phyloP scores from a whole-genome alignment of 805 yeast species.

The Candida stauntonica region DNA sequence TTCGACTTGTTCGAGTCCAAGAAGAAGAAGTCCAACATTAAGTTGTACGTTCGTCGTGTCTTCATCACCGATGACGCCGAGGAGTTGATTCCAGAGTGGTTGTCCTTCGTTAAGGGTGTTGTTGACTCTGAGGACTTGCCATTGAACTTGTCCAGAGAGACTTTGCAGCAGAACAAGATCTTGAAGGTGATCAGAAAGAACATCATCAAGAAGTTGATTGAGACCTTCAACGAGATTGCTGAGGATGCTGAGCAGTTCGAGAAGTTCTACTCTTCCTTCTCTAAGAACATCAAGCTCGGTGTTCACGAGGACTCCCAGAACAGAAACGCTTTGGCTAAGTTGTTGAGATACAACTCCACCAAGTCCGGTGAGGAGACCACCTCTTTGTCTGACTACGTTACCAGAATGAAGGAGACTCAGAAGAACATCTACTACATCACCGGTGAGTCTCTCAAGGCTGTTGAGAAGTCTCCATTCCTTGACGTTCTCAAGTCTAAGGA shows the following conservation, averaged over 20 bases:
- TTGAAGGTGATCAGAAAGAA: conserved; percentile 99
- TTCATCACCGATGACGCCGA: conserved; percentile 99
- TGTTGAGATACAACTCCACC: conserved; percentile 95
- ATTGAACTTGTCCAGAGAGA: conserved; percentile 98
- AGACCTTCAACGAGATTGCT: conserved; percentile 98
- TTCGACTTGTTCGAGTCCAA: conserved; percentile 96
- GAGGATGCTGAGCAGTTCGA: conserved; percentile 98
- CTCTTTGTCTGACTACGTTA: conserved; percentile 93
- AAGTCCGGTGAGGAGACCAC: conserved; percentile 92
- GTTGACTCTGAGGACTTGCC: conserved; percentile 99
- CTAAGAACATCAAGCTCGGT: conserved; percentile 98
- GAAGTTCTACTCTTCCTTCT: conserved; percentile 95
- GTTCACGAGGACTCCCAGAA: conserved; percentile 98
- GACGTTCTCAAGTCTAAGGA: conserved; percentile 98
- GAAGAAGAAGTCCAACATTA: conserved; percentile 99
- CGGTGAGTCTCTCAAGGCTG: conserved; percentile 97
- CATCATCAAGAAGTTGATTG: conserved; percentile 96
- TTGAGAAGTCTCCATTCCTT: conserved; percentile 98
- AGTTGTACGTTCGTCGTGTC: conserved; percentile 98
- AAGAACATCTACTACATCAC: conserved; percentile 99
- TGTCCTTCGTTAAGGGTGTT: conserved; percentile 96
- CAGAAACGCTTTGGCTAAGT: conserved; percentile 93
- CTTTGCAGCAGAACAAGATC: conserved; percentile 99
- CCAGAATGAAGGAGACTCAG: conserved; percentile 99
- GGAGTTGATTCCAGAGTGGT: conserved; percentile 99